phyloP scores from a whole-genome alignment of 768 basidiomycete species.

The Russula lepida region DNA sequence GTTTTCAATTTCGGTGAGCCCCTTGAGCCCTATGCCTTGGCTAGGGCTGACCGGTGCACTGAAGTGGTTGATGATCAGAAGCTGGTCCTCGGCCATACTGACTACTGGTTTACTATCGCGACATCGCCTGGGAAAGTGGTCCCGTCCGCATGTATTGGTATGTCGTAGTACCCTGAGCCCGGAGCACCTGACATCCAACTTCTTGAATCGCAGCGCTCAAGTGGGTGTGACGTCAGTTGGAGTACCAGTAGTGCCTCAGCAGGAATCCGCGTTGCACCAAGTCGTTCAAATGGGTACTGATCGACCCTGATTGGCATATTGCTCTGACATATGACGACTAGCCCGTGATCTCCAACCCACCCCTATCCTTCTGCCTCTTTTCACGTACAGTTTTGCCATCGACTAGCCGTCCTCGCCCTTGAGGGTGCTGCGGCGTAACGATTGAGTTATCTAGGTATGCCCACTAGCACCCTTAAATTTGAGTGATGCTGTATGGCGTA shows the following conservation, averaged over 20 bases:
- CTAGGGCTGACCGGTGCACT: neutral
- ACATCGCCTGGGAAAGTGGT: neutral
- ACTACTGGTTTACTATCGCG: neutral
- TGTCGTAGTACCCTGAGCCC: neutral
- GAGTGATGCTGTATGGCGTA: neutral
- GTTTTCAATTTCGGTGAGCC: neutral
- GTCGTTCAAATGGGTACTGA: neutral
- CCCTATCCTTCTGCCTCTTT: neutral
- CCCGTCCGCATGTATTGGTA: constrained; percentile 7
- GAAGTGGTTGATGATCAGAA: neutral
- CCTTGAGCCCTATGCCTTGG: neutral
- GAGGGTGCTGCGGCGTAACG: neutral
- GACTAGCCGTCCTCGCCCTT: neutral
- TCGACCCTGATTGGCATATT: neutral
- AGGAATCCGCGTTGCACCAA: neutral
- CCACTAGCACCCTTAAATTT: neutral
- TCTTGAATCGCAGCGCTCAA: neutral
- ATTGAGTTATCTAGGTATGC: neutral
- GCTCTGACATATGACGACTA: neutral
- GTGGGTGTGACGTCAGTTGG: neutral
- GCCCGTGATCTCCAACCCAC: neutral
- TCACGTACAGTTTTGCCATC: neutral
- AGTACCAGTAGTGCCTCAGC: neutral
- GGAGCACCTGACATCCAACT: neutral
- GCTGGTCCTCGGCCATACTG: constrained; percentile 4